phyloP scores from a whole-genome alignment of 176 grass and related monocot species.

The Panicum miliaceum region DNA sequence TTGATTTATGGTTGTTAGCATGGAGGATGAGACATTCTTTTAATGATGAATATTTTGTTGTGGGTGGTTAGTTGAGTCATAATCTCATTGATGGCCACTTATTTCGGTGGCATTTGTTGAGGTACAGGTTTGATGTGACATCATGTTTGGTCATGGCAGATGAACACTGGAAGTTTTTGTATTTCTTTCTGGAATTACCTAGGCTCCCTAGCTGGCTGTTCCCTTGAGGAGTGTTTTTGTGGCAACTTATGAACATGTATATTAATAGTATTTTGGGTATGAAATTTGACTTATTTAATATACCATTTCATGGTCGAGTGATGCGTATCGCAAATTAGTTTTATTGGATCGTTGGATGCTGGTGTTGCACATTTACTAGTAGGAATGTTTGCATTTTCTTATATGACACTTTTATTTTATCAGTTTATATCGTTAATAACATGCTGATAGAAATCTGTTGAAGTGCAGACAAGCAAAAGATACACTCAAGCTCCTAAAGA shows the following conservation, averaged over 20 bases:
- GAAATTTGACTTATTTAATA: neutral
- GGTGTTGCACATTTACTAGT: neutral
- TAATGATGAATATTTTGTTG: conserved; percentile 24
- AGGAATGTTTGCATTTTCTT: neutral
- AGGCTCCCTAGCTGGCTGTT: neutral
- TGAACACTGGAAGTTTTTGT: neutral
- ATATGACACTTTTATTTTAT: neutral
- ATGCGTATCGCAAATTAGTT: conserved; percentile 18
- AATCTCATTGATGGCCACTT: conserved; percentile 8
- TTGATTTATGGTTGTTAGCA: conserved; percentile 27
- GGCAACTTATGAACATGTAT: neutral
- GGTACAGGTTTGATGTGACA: conserved; percentile 9
- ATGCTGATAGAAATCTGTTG: conserved; percentile 39
- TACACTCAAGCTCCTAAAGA: conserved; percentile 93
- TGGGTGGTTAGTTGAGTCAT: conserved; percentile 20
- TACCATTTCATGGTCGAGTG: conserved; percentile 16
- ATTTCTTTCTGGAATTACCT: neutral
- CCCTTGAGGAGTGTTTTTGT: neutral
- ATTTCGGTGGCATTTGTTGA: conserved; percentile 33
- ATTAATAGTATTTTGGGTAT: neutral
- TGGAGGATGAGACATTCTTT: conserved; percentile 21
- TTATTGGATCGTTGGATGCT: neutral
- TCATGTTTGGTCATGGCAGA: conserved; percentile 20
- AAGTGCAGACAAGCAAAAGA: conserved; percentile 91
- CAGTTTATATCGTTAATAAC: conserved; percentile 8